Evolutionary conservation across 2,329 filamentous ascomycete genomes (phyloP), one percentile per base, ranked within the genome.

Genomic region (Ceratocystis lukuohia): DNA sequence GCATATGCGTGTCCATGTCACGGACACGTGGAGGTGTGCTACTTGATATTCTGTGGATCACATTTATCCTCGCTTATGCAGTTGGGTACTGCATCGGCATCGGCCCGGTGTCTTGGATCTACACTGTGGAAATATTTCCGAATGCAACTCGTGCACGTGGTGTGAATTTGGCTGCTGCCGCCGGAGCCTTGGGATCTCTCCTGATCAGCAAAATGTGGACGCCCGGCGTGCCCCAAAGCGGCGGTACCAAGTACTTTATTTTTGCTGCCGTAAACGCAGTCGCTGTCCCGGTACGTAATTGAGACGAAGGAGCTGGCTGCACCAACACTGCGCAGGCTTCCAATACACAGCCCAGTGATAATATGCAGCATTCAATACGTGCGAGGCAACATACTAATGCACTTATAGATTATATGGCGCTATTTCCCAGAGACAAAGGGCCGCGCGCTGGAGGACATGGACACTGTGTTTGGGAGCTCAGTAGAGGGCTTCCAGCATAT

Each of bases 101-200:
- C 56, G 82, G 82, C 0, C 80, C 82, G 0, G 78, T 80, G 0
- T 77, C 81, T 0, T 85, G 82, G 82, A 80, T 84, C 0, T 84
- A 84, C 68, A 80, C 80, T n/a, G 78, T 81, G 0, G 82, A 85
- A 77, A 84, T 84, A 69, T 84, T 85, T 70, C 82, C 82, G 1
- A 84, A 82, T 0, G 75, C 80, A 4, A 76, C 82, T n/a, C 79
- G 82, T 10, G 81, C 82, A 2, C 77, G 80, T 0, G 82, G 82
- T 2, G 76, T 84, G 64, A 84, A 81, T 71, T 77, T 84, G 48
- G 77, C 81, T 0, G 80, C 82, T 0, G 80, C 80, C 0, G 80
- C 77, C 0, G 80, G 80, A 25, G 77, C 82, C n/a, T 76, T 84
- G 46, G 82, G 81, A 0, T 80, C 81, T 33, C 79, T 84, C 62